Conservation (phyloP, 2,329 filamentous ascomycete genomes). For the Zelopaecilomyces penicillatus region DNA sequence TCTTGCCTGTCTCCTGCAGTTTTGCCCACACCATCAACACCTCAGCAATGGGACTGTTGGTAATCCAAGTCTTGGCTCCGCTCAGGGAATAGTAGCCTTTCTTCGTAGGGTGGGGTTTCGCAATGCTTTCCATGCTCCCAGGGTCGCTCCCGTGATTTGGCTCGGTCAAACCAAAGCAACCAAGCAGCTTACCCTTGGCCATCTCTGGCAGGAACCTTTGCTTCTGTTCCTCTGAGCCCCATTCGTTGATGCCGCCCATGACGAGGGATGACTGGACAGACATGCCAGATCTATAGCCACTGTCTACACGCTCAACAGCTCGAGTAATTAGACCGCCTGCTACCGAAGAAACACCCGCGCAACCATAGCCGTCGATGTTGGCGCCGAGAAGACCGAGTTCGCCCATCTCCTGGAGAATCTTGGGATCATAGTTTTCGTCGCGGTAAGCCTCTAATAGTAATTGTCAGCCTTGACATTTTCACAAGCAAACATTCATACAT, state of each 20-base stretch:
- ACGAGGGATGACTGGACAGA: slow-evolving; percentile 88
- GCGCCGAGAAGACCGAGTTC: slow-evolving; percentile 82
- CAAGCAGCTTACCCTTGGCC: slow-evolving; percentile 73
- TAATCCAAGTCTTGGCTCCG: slow-evolving; percentile 91
- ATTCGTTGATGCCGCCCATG: slow-evolving; percentile 87
- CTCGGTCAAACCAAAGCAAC: slow-evolving; percentile 84
- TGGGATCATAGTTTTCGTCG: slow-evolving; percentile 76
- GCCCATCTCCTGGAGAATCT: slow-evolving; percentile 86
- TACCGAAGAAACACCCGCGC: slow-evolving; percentile 79
- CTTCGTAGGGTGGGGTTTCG: slow-evolving; percentile 76
- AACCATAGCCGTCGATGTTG: slow-evolving; percentile 79
- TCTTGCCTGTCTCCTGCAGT: slow-evolving; percentile 83
- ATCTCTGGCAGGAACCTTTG: slow-evolving; percentile 72
- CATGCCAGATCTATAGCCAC: slow-evolving; percentile 86
- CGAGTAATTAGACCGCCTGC: slow-evolving; percentile 84
- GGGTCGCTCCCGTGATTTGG: slow-evolving; percentile 91
- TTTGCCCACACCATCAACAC: slow-evolving; percentile 89
- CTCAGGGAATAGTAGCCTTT: slow-evolving; percentile 72
- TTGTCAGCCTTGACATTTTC: background rate
- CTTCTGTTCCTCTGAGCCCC: slow-evolving; percentile 80
- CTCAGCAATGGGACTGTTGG: slow-evolving; percentile 84
- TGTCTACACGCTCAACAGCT: slow-evolving; percentile 85
- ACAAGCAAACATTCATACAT: background rate
- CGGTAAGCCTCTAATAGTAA: slow-evolving; percentile 62
- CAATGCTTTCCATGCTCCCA: slow-evolving; percentile 80